Evolutionary conservation across 2,329 filamentous ascomycete genomes (phyloP).

Genomic region (Paracamarosporium sp.): DNA sequence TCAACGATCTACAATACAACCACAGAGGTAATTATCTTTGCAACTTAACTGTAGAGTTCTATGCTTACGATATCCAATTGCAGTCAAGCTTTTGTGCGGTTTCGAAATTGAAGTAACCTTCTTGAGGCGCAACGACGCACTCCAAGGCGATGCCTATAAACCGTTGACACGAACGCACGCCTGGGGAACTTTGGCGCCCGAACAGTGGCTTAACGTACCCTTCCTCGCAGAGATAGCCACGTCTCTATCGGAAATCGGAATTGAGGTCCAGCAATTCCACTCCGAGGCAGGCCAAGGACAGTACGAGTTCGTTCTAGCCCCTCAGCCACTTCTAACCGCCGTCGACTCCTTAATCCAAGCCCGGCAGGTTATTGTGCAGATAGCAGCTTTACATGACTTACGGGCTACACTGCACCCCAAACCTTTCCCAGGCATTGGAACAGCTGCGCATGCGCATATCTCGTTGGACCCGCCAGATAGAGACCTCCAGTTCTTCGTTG

Average conservation of each 20-base stretch:
- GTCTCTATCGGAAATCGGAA: conserved; percentile 65
- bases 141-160: conserved; percentile 42
- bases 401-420: conserved; percentile 78
- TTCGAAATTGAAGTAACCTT: conserved; percentile 86
- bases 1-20: conserved; percentile 59
- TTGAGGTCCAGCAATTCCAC: conserved; percentile 76
- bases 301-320: conserved; percentile 77
- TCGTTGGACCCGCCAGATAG: conserved; percentile 64
- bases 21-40: conserved; percentile 41
- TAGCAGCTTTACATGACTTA: conserved; percentile 68
- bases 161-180: conserved; percentile 70
- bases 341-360: conserved; percentile 76
- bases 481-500: conserved; percentile 72
- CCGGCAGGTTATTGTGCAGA: conserved; percentile 70
- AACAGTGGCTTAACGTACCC: conserved; percentile 65
- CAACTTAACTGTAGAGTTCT: background rate
- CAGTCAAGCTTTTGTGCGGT: conserved; percentile 68
- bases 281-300: conserved; percentile 76
- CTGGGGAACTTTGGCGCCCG: conserved; percentile 71
- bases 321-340: conserved; percentile 67
- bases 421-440: conserved; percentile 67
- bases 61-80: background rate
- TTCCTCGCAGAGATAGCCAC: conserved; percentile 72
- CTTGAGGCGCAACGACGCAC: conserved; percentile 56
- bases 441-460: conserved; percentile 73